Evolutionary conservation across 139 green algal species (phyloP), one percentile per base, ranked within the genome.

Genomic region (Chara braunii): DNA sequence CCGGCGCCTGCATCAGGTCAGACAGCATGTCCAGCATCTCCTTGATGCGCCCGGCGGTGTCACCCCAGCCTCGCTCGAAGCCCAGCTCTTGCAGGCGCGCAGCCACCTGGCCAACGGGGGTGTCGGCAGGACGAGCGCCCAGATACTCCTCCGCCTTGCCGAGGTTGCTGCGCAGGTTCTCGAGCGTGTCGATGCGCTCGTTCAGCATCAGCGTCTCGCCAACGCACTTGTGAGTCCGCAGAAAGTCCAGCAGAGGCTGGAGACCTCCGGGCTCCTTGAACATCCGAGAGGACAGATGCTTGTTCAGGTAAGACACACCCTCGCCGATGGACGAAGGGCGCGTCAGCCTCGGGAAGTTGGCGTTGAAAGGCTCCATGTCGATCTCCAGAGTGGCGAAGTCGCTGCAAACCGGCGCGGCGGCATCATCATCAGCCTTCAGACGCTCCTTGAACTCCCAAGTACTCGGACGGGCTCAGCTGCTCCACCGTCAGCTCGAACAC

Each of bases 241-340:
- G 72, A 64, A 85, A 89, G 34, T 83, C 82, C 18, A 85, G 52
- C 34, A 87, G 55, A 30, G 72, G 51, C 37, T 82, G 37, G 34
- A 69, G 45, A 60, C 54, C 37, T 28, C 8, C 35, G 23, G 59
- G 28, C 54, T 70, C 51, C 14, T 48, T 42, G 72, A 88, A 87
- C 35, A 88, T 74, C 54, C 68, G 79, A 40, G 61, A 64, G 22
- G 54, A 73, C 3, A 90, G 74, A 30, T 79, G 75, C 26, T 43
- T 74, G 72, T 92, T 92, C 36, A 92, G 75, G 83, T 90, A 92
- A 7, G 56, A 51, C 9, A 92, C 86, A 29, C 86, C 86, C 37
- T 92, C 54, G 14, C 86, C 86, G 68, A 92, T 90, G 45, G 54
- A 79, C n/a, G 45, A 56, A 18, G 82, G 58, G 50, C 60, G 65